These are phyloP conservation scores for Symmetrospora coprosmae DNA, from an alignment of 768 basidiomycete genomes.

Conservation along the genomic window DNA sequence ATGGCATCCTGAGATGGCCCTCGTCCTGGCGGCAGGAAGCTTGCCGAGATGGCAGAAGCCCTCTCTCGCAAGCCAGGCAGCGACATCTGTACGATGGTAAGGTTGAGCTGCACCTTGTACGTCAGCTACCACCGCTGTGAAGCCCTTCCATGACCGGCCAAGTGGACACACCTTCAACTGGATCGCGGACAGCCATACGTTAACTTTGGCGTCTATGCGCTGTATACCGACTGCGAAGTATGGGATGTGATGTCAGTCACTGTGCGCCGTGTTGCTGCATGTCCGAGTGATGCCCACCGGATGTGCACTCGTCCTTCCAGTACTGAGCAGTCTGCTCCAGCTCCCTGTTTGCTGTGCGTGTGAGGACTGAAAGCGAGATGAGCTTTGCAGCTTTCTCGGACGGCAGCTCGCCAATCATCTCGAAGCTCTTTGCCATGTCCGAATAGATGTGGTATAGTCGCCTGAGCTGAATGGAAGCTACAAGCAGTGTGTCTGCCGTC, in stretches of 20 bases:
- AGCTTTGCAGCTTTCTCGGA: conserved; percentile 14
- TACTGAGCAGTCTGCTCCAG: conserved; percentile 8
- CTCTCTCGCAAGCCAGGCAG: conserved; percentile 12
- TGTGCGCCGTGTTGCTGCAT: too few relatives aligned
- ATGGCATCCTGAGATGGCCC: neutral
- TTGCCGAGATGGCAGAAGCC: neutral
- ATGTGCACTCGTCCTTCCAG: conserved; percentile 10
- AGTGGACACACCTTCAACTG: conserved; percentile 2
- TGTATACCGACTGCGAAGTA: neutral
- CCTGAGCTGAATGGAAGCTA: neutral
- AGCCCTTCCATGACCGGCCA: too few relatives aligned
- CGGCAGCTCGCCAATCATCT: neutral
- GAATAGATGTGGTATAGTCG: conserved; percentile 12
- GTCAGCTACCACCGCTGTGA: too few relatives aligned
- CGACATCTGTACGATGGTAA: conserved; percentile 20
- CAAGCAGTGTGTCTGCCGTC: conserved; percentile 2
- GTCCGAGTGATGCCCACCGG: neutral
- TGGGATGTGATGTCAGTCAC: neutral
- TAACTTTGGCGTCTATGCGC: conserved; percentile 3
- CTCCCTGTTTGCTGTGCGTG: conserved; percentile 7
- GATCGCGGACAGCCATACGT: conserved; percentile 15
- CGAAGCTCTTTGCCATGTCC: conserved; percentile 8
- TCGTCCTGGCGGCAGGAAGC: conserved; percentile 4
- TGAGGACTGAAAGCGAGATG: conserved; percentile 11
- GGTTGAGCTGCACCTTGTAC: conserved; percentile 8